Evolutionary conservation across 2,329 filamentous ascomycete species (phyloP), one percentile per base, ranked within the genome.

Genomic region (Fusarium longipes): DNA sequence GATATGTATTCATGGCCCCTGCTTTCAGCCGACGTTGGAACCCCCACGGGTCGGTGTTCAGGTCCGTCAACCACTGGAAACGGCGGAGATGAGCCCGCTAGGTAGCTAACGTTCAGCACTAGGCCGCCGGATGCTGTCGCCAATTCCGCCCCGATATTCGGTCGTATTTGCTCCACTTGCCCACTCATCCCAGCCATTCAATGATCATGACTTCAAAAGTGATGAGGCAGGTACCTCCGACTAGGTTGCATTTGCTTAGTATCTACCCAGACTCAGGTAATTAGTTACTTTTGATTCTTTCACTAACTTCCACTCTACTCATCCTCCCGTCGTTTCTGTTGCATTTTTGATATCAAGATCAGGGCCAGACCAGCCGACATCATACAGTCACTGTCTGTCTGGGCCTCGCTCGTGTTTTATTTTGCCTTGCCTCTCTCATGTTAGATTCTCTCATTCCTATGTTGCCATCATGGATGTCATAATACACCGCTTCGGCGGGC

Each of bases 381-480:
- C 39, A 36, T n/a, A 47, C 57, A 38, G 24, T 57, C 44, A 24
- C 33, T 49, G 25, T 45, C n/a, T 39, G 42, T 18, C 35, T 50
- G 39, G 45, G 24, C 27, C 44, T 24, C 55, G 32, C 15, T 48
- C 29, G 18, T 42, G 29, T 27, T 35, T 15, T 40, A 20, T 30
- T 35, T 35, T 51, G 30, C 14, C 29, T 32, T 33, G 18, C 45
- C 17, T 40, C n/a, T 33, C 18, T 30, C 47, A 39, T 43, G 18
- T 42, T 49, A 17, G 25, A 35, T 39, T 40, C 42, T 57, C 56
- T 47, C 32, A 69, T 71, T 64, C 49, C 57, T 57, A 24, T 44
- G 40, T 45, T 44, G 52, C 51, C 65, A 77, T 71, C 49, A 74
- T 74, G 75, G 76, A 78, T 67, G 58, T 77, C 61, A 65, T 74